These are phyloP conservation scores for Ophiostoma australiae DNA, from an alignment of 2,329 filamentous ascomycete genomes.

Conservation along the genomic window DNA sequence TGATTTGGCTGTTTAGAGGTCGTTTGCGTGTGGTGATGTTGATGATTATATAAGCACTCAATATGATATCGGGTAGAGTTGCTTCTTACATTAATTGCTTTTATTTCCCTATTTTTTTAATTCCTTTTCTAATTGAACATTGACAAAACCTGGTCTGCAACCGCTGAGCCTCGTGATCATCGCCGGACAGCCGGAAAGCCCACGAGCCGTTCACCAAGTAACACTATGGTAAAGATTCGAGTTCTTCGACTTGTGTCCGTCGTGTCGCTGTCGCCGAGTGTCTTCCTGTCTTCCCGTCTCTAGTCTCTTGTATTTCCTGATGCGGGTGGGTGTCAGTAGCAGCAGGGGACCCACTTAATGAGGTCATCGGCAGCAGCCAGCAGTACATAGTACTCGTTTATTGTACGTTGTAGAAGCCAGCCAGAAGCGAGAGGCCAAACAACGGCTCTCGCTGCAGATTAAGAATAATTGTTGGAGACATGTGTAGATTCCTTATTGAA, in stretches of 20 bases:
- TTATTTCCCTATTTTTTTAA: too few relatives aligned
- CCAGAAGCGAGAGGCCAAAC: neutral
- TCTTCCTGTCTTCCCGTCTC: too few relatives aligned
- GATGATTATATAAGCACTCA: neutral
- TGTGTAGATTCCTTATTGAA: too few relatives aligned
- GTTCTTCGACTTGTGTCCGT: neutral
- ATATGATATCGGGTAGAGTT: neutral
- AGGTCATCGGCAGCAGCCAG: neutral
- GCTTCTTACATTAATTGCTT: neutral
- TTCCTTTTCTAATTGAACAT: neutral
- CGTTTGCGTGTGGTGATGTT: neutral
- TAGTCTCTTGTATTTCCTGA: neutral
- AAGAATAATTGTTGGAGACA: too few relatives aligned
- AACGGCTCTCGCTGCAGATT: neutral
- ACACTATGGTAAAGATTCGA: neutral
- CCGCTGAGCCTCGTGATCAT: neutral
- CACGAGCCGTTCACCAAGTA: neutral
- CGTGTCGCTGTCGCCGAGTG: neutral
- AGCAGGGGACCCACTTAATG: neutral
- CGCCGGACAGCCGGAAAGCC: neutral
- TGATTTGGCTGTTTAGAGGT: too few relatives aligned
- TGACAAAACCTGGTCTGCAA: neutral
- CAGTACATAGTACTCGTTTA: too few relatives aligned
- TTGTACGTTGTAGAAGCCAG: too few relatives aligned
- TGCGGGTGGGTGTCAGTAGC: neutral